Evolutionary conservation across 192 early-diverging fungal species (phyloP).

Genomic region (Oehlia diaphana): DNA sequence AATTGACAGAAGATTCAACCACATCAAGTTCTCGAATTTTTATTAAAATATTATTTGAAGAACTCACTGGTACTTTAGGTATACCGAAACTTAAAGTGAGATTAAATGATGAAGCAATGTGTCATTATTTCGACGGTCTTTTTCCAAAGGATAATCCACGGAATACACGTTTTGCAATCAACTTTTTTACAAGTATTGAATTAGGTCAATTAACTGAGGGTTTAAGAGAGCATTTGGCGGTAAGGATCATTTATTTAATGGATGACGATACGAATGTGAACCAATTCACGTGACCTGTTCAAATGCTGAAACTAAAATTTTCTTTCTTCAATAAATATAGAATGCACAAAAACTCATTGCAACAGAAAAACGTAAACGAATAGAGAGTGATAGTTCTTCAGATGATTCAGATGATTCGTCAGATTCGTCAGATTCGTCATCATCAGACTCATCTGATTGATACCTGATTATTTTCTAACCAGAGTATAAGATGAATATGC

Average conservation of each 20-base stretch:
- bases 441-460: not conserved
- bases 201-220: conserved; percentile 92
- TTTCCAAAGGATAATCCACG: conserved; percentile 90
- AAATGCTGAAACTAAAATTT: too few species aligned
- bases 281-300: too few species aligned
- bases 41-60: conserved; percentile 92
- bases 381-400: not conserved
- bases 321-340: not conserved
- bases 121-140: conserved; percentile 78
- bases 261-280: too few species aligned
- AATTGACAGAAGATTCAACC: conserved; percentile 92
- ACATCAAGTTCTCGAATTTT: conserved; percentile 97
- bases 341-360: conserved; percentile 13
- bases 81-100: conserved; percentile 73
- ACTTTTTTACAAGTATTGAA: conserved; percentile 94
- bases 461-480: too few species aligned
- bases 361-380: conserved; percentile 5
- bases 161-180: conserved; percentile 94
- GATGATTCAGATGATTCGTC: too few species aligned
- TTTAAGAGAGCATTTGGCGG: conserved; percentile 83
- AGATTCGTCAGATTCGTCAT: not conserved
- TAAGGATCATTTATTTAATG: conserved; percentile 16
- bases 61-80: conserved; percentile 81
- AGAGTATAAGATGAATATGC: too few species aligned
- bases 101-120: conserved; percentile 62